These are phyloP conservation scores for Beauveria sp. DNA, from an alignment of 2,329 filamentous ascomycete genomes.

Conservation along the genomic window DNA sequence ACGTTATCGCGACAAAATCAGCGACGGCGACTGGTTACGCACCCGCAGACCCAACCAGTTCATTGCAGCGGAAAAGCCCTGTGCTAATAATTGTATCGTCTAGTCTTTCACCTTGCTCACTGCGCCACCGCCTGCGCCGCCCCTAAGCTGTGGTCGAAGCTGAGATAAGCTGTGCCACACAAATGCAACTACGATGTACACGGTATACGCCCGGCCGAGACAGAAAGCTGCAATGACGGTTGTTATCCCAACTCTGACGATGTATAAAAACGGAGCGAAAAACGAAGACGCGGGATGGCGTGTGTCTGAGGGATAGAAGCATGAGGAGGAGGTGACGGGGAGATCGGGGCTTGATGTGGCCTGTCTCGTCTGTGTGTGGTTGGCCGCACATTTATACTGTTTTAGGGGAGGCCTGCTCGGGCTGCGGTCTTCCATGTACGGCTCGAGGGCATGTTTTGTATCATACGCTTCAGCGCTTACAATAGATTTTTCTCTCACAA, in stretches of 20 bases:
- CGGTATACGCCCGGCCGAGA: conserved; percentile 2
- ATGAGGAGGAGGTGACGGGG: neutral
- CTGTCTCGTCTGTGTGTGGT: neutral
- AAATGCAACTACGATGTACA: neutral
- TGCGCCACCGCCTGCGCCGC: conserved; percentile 90
- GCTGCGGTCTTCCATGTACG: conserved; percentile 2
- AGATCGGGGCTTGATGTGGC: neutral
- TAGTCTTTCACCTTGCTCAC: conserved; percentile 98
- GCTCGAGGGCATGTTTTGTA: conserved; percentile 8
- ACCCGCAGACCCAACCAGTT: neutral
- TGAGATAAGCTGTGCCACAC: conserved; percentile 60
- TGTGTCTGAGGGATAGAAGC: neutral
- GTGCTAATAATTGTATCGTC: neutral
- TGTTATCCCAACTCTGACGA: conserved; percentile 5
- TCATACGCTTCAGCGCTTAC: conserved; percentile 13
- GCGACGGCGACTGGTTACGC: neutral
- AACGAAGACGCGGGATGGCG: neutral
- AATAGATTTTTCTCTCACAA: conserved; percentile 12
- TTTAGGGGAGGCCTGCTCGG: neutral
- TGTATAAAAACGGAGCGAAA: conserved; percentile 6
- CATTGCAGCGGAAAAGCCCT: neutral
- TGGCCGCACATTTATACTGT: conserved; percentile 4
- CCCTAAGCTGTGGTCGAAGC: conserved; percentile 86
- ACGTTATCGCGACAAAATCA: conserved; percentile 38
- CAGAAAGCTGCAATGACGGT: neutral